A percentile compares a stretch with the other conserved stretches of the same genome.
These are phyloP conservation scores for Lactifluus volemus DNA, from an alignment of 768 basidiomycete species.

Conservation along the genomic window DNA sequence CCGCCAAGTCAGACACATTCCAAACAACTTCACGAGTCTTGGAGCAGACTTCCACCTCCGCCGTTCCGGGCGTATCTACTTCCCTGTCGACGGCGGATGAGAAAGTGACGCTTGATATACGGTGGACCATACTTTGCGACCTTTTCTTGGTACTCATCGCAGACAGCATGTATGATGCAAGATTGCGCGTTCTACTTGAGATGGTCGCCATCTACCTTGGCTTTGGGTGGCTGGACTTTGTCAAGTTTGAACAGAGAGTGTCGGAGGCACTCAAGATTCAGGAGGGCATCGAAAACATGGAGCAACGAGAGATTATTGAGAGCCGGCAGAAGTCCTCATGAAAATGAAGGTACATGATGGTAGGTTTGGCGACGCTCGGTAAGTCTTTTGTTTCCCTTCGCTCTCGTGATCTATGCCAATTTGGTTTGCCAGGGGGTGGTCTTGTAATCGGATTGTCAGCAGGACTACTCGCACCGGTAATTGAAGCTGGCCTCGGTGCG, in stretches of 20 bases:
- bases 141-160: slow-evolving; percentile 93
- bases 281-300: slow-evolving; percentile 75
- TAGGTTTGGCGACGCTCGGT: slow-evolving; percentile 82
- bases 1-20: slow-evolving; percentile 21
- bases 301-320: slow-evolving; percentile 62
- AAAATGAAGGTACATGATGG: slow-evolving; percentile 80
- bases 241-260: slow-evolving; percentile 89
- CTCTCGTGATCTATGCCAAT: slow-evolving; percentile 1
- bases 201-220: slow-evolving; percentile 77
- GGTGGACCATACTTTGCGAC: slow-evolving; percentile 97
- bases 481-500: slow-evolving; percentile 89
- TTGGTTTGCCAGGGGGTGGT: slow-evolving; percentile 60
- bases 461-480: slow-evolving; percentile 90
- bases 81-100: slow-evolving; percentile 78
- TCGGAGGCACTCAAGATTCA: slow-evolving; percentile 97
- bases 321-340: slow-evolving; percentile 60
- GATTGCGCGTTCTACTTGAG: slow-evolving; percentile 87
- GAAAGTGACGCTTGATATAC: slow-evolving; percentile 91
- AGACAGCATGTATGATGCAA: slow-evolving; percentile 95
- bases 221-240: slow-evolving; percentile 88
- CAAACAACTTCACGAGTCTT: slow-evolving; percentile 63
- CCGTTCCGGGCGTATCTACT: slow-evolving; percentile 79
- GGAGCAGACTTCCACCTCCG: slow-evolving; percentile 46
- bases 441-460: slow-evolving; percentile 95
- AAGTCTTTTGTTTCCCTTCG: slow-evolving; percentile 11